phyloP scores from a whole-genome alignment of 2,329 filamentous ascomycete genomes.

The Ceratocystiopsis brevicomis region DNA sequence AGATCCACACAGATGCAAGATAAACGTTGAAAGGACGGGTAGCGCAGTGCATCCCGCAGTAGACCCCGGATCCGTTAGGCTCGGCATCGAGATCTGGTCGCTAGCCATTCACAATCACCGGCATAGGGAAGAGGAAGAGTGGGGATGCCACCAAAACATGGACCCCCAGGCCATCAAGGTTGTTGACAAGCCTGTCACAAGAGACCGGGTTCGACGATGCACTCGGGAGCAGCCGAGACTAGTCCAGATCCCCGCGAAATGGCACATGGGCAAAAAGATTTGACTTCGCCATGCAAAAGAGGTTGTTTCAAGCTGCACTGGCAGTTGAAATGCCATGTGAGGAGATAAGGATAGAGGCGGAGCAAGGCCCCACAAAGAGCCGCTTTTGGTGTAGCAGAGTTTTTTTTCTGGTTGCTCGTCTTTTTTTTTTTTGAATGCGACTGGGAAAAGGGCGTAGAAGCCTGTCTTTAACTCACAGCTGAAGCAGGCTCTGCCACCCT shows the following conservation, averaged over 20 bases:
- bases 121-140: background rate
- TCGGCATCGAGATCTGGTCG: too few relatives aligned
- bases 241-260: background rate
- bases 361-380: too few relatives aligned
- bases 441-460: background rate
- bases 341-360: too few relatives aligned
- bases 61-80: too few relatives aligned
- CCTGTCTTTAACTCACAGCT: conserved; percentile 9
- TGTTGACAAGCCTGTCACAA: background rate
- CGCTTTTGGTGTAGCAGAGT: too few relatives aligned
- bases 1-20: conserved; percentile 6
- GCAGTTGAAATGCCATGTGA: too few relatives aligned
- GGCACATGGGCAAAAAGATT: background rate
- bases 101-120: background rate
- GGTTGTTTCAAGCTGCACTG: too few relatives aligned
- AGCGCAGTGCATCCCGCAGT: too few relatives aligned
- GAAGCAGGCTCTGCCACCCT: conserved; percentile 10
- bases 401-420: too few relatives aligned
- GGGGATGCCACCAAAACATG: conserved; percentile 2
- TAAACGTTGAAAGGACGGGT: background rate
- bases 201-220: too few relatives aligned
- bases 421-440: conserved; percentile 5
- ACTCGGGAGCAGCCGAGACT: conserved; percentile 7
- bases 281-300: background rate
- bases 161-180: conserved; percentile 8